phyloP scores from a whole-genome alignment of 768 basidiomycete species.

The Rubroboletus satanas region DNA sequence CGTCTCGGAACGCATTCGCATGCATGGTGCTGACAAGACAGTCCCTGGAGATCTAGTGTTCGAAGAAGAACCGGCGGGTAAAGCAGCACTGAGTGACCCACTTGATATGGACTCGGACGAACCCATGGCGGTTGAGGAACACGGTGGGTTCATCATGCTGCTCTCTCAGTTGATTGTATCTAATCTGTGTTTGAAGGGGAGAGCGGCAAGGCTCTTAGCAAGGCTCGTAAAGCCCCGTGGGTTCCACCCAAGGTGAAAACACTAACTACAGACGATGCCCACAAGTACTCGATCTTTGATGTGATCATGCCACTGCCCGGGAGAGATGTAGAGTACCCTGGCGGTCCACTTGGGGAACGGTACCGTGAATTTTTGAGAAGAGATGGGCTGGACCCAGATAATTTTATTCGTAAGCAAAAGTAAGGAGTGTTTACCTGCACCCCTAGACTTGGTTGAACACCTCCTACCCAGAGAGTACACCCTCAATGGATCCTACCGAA shows the following conservation, averaged over 20 bases:
- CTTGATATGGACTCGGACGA: conserved; percentile 30
- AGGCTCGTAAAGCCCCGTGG: conserved; percentile 42
- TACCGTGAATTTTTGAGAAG: conserved; percentile 76
- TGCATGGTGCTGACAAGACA: conserved; percentile 67
- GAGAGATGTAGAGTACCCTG: conserved; percentile 89
- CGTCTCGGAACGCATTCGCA: conserved; percentile 87
- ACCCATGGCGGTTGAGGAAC: conserved; percentile 33
- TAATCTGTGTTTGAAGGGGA: conserved; percentile 19
- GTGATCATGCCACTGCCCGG: conserved; percentile 98
- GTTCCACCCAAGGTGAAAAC: conserved; percentile 70
- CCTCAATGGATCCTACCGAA: conserved; percentile 89
- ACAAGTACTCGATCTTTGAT: conserved; percentile 86
- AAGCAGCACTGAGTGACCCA: conserved; percentile 26
- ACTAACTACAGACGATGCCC: conserved; percentile 70
- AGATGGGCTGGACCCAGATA: conserved; percentile 89
- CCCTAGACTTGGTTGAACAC: conserved; percentile 5
- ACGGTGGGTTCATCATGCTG: conserved; percentile 22
- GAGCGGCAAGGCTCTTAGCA: conserved; percentile 15
- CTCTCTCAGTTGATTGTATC: conserved; percentile 1
- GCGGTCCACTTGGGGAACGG: conserved; percentile 78
- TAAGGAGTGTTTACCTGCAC: conserved; percentile 33
- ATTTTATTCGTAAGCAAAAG: conserved; percentile 89
- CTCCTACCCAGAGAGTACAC: conserved; percentile 71
- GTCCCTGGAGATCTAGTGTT: conserved; percentile 91
- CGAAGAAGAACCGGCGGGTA: conserved; percentile 38